Evolutionary conservation across 176 grass and related monocot genomes (phyloP), one percentile per base, ranked within the genome.

Genomic region (Elaeis guineensis): DNA sequence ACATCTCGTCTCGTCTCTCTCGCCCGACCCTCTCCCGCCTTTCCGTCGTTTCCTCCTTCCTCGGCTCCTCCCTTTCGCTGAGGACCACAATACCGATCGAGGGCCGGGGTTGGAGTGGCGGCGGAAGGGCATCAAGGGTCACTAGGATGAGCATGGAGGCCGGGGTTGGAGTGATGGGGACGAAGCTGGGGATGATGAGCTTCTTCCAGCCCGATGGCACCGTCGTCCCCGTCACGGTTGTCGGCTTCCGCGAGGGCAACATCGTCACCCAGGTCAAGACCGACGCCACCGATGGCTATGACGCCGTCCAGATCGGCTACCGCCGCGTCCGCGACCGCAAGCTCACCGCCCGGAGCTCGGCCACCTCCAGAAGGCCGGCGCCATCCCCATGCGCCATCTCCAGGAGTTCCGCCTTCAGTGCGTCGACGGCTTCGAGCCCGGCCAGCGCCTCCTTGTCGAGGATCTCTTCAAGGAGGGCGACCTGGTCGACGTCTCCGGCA

Each of bases 101-200:
- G 35, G 19, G 54, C 51, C 35, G 32, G 50, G 80, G 70, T 51
- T 21, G 77, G 67, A 48, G 75, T 58, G 19, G 77, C 83, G 59
- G 77, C 78, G 25, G 78, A 44, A 44, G 35, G 35, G 35, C 35
- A 44, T 44, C 11, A 44, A 12, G 35, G 35, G 35, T 44, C 11
- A 44, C 35, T 12, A 14, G 71, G 17, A 73, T 60, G 59, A 73
- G 70, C 70, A 73, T 73, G 50, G 83, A 90, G 53, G 86, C 83
- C 19, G 83, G 86, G 15, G 73, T 96, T 23, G 91, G 91, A 30
- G 72, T 96, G 59, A 87, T 96, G 86, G 91, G 80, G 5, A 90
- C 91, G 55, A 96, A 90, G 83, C 83, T 96, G 51, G 86, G 91
- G 60, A 87, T 96, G 91, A 96, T 96, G 91, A 87, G 80, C 52